A percentile compares a stretch with the other conserved stretches of the same genome.
These are phyloP conservation scores for Xylaria hypoxylon DNA, from an alignment of 2,329 filamentous ascomycete genomes.

Conservation along the genomic window DNA sequence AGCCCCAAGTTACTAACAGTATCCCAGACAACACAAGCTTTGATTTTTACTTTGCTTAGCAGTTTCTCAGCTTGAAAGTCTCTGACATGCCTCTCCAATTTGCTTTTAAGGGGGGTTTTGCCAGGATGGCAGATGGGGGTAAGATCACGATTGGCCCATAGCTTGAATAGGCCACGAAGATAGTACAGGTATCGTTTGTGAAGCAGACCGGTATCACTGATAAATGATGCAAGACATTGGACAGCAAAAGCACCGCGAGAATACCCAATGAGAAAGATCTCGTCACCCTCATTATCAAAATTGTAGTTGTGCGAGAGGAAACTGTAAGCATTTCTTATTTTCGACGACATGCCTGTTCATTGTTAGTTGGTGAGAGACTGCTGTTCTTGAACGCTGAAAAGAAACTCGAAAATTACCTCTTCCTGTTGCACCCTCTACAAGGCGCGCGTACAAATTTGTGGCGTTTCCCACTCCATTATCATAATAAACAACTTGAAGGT, in stretches of 20 bases:
- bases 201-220: neutral
- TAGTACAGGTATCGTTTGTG: neutral
- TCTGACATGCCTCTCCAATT: neutral
- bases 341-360: slow-evolving; percentile 42
- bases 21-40: slow-evolving; percentile 15
- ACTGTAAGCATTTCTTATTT: slow-evolving; percentile 21
- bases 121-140: neutral
- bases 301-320: slow-evolving; percentile 11
- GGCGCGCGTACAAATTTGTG: neutral
- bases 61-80: neutral
- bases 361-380: neutral
- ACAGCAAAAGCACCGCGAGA: slow-evolving; percentile 7
- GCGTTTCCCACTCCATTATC: slow-evolving; percentile 9
- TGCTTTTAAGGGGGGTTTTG: neutral
- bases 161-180: slow-evolving; percentile 3
- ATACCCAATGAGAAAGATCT: slow-evolving; percentile 3
- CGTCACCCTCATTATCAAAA: neutral
- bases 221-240: slow-evolving; percentile 9
- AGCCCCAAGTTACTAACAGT: slow-evolving; percentile 2
- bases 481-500: slow-evolving; percentile 6
- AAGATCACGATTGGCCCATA: neutral
- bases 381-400: neutral
- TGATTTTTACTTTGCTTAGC: slow-evolving; percentile 8
- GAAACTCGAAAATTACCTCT: neutral
- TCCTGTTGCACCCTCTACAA: neutral